phyloP scores from a whole-genome alignment of 2,329 filamentous ascomycete genomes.

The Davidsoniella australis region DNA sequence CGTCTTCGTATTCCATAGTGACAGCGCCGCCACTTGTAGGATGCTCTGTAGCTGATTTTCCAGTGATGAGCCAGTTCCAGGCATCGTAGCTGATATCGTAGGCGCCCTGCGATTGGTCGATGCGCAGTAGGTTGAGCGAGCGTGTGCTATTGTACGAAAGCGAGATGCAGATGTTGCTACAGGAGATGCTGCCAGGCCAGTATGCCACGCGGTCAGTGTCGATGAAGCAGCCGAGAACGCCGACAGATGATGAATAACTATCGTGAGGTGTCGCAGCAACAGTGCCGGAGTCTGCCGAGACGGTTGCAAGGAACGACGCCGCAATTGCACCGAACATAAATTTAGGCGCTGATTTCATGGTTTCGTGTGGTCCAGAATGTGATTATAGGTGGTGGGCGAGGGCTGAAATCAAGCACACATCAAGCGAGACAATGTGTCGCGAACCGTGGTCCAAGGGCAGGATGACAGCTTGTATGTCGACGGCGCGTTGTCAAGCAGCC shows the following conservation, averaged over 20 bases:
- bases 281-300: slow-evolving; percentile 17
- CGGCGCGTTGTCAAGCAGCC: no score
- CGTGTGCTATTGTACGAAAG: slow-evolving; percentile 29
- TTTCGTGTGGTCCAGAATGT: no score
- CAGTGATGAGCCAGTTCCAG: slow-evolving; percentile 40
- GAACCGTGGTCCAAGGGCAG: no score
- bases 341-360: no score
- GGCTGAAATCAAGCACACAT: no score
- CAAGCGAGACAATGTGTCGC: no score
- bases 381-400: no score
- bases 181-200: slow-evolving; percentile 36
- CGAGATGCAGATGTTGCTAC: slow-evolving; percentile 39
- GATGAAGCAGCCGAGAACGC: slow-evolving; percentile 43
- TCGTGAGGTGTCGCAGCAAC: slow-evolving; percentile 35
- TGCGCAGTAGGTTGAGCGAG: slow-evolving; percentile 37
- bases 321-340: not conserved
- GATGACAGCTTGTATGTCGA: no score
- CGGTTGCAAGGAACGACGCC: slow-evolving; percentile 9
- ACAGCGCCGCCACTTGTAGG: slow-evolving; percentile 33
- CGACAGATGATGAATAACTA: slow-evolving; percentile 37
- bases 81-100: slow-evolving; percentile 44
- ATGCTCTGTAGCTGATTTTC: slow-evolving; percentile 27
- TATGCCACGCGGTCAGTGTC: slow-evolving; percentile 44
- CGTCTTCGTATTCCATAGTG: slow-evolving; percentile 32
- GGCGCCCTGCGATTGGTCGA: slow-evolving; percentile 38